Evolutionary conservation across 441 rosid genomes (phyloP), one percentile per base, ranked within the genome.

Genomic region (Metrosideros polymorpha): DNA sequence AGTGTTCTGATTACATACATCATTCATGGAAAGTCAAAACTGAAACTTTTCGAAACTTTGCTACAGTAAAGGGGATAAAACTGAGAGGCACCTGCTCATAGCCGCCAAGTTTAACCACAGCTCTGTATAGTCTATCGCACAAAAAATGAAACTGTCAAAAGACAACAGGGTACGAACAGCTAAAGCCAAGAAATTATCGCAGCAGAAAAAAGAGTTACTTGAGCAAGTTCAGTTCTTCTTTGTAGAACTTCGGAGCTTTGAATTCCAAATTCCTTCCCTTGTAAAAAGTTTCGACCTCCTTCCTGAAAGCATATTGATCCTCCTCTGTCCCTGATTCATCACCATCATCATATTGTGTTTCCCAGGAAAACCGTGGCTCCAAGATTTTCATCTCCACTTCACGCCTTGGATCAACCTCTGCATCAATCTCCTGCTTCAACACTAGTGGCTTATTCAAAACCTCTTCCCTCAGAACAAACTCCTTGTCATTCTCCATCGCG

Each of bases 191-290:
- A 85, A 51, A 18, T 10, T 43, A 66, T 27, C 55, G 35, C 27
- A n/a, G 1, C 17, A 7, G 71, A 82, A 51, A 63, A 63, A 43
- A 25, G 91, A 84, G 91, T 50, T 84, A 93, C 97, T 93, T 93
- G 86, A 94, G 94, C 87, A 93, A 90, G 89, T 94, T 94, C 63
- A 94, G 63, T 50, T 93, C 95, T 88, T 94, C 97, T 86, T 93
- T 93, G 87, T 94, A 94, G 89, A 94, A 94, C 85, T 94, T 93
- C 15, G 95, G 95, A 89, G 93, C 91, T 92, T 93, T 94, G 88
- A 92, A 93, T 86, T 94, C 95, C 18, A 93, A 84, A 89, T 76
- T 76, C 84, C 89, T 93, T 84, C 93, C 94, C 88, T 88, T 92
- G 82, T 92, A 91, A 84, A 92, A 93, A 53, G 87, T 85, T 86